Evolutionary conservation across 106 monocot genomes (phyloP).

Genomic region (Cymbidium sinense): DNA sequence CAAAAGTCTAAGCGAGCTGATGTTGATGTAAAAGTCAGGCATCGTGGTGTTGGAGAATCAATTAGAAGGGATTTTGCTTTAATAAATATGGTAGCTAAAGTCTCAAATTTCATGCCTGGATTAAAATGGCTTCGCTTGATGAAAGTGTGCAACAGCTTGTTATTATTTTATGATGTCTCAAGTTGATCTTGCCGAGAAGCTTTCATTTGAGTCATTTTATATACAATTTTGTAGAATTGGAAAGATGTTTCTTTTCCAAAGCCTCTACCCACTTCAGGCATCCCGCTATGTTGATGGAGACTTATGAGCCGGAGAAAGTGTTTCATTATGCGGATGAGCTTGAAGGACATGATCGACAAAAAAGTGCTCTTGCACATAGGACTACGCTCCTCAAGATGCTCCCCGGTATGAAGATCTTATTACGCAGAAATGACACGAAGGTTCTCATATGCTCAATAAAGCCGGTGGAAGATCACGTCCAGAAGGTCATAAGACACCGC

Average conservation of each 20-base stretch:
- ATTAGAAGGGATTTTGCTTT: conserved; percentile 76
- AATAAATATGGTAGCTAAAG: conserved; percentile 66
- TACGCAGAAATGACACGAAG: too few relatives aligned
- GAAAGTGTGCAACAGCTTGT: conserved; percentile 90
- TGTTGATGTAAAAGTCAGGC: conserved; percentile 90
- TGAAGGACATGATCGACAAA: conserved; percentile 44
- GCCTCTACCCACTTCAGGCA: conserved; percentile 87
- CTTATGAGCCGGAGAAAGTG: conserved; percentile 83
- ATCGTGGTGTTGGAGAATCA: conserved; percentile 79
- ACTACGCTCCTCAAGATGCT: conserved; percentile 90
- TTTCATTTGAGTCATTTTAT: conserved; percentile 81
- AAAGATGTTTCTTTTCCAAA: conserved; percentile 84
- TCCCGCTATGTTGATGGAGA: conserved; percentile 87
- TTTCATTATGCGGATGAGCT: conserved; percentile 66
- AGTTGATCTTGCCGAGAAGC: conserved; percentile 91
- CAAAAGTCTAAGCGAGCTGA: conserved; percentile 32
- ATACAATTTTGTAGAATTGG: conserved; percentile 81
- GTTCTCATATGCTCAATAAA: too few relatives aligned
- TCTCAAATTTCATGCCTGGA: conserved; percentile 58
- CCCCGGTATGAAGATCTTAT: too few relatives aligned
- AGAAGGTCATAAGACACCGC: too few relatives aligned
- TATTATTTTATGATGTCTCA: conserved; percentile 95
- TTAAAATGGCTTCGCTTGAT: conserved; percentile 88
- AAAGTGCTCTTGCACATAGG: conserved; percentile 68
- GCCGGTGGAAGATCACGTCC: too few relatives aligned